These are phyloP conservation scores for Lobosporangium transversale DNA, from an alignment of 192 early-diverging fungal genomes.

Conservation along the genomic window DNA sequence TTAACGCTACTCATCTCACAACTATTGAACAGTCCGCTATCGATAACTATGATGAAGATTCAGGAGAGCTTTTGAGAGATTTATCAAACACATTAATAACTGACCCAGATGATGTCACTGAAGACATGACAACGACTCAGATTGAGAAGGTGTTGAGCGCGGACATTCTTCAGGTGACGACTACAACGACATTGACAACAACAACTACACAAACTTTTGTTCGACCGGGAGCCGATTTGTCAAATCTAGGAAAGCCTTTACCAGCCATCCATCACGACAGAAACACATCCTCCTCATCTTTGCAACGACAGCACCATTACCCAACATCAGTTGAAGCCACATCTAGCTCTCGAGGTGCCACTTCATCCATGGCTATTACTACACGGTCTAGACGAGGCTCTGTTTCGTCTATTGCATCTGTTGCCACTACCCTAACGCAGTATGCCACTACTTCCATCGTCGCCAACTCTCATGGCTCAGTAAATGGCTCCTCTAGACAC, in stretches of 20 bases:
- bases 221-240: slow-evolving; percentile 40
- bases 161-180: slow-evolving; percentile 49
- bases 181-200: slow-evolving; percentile 39
- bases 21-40: slow-evolving; percentile 8
- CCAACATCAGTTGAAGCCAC: slow-evolving; percentile 27
- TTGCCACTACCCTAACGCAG: slow-evolving; percentile 37
- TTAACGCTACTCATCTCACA: slow-evolving; percentile 38
- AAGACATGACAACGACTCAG: slow-evolving; percentile 48
- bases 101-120: slow-evolving; percentile 46
- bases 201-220: slow-evolving; percentile 48
- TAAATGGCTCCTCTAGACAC: slow-evolving; percentile 19
- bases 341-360: slow-evolving; percentile 23
- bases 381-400: slow-evolving; percentile 45
- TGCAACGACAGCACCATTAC: slow-evolving; percentile 18
- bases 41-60: slow-evolving; percentile 53
- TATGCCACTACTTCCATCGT: slow-evolving; percentile 48
- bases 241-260: slow-evolving; percentile 41
- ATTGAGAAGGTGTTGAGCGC: slow-evolving; percentile 44
- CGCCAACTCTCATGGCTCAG: slow-evolving; percentile 18
- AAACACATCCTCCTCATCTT: slow-evolving; percentile 1
- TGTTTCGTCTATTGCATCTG: slow-evolving; percentile 45
- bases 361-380: slow-evolving; percentile 33
- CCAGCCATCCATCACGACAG: slow-evolving; percentile 26
- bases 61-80: slow-evolving; percentile 38
- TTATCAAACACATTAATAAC: slow-evolving; percentile 41